Percentiles rank a stretch among this genome's conserved stretches.
Evolutionary conservation across 768 basidiomycete species (phyloP).

Genomic region (Chalciporus sphaerocephalus): DNA sequence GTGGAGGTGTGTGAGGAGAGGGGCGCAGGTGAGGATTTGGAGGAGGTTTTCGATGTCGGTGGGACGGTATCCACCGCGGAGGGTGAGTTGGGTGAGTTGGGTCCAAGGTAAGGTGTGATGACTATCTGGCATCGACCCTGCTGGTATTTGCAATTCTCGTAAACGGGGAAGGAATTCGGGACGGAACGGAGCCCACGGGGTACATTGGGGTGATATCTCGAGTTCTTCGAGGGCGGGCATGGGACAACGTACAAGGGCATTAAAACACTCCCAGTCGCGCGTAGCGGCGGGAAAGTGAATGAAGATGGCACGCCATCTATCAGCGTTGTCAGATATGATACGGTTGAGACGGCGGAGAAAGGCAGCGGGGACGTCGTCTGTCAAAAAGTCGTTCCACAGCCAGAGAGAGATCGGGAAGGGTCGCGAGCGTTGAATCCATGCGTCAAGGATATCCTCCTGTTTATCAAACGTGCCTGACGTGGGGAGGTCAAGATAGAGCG

Average conservation of each 20-base stretch:
- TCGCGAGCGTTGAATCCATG: slow-evolving; percentile 27
- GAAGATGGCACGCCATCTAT: slow-evolving; percentile 30
- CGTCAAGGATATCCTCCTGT: slow-evolving; percentile 23
- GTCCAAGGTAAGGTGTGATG: slow-evolving; percentile 32
- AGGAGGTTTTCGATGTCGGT: slow-evolving; percentile 26
- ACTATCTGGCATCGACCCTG: slow-evolving; percentile 30
- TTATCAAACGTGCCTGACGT: slow-evolving; percentile 20
- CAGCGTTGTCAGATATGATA: slow-evolving; percentile 19
- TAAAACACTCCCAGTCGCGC: slow-evolving; percentile 27
- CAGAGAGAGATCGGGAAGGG: slow-evolving; percentile 25
- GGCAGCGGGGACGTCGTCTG: slow-evolving; percentile 26
- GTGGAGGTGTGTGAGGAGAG: slow-evolving; percentile 28
- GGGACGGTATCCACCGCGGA: slow-evolving; percentile 28
- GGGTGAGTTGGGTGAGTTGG: slow-evolving; percentile 30
- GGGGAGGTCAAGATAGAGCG: slow-evolving; percentile 29
- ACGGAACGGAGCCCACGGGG: slow-evolving; percentile 29
- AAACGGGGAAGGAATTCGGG: slow-evolving; percentile 25
- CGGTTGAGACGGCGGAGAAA: slow-evolving; percentile 23
- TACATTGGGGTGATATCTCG: slow-evolving; percentile 31
- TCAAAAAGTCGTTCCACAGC: slow-evolving; percentile 32
- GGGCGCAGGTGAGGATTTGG: slow-evolving; percentile 22
- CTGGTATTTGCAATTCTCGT: slow-evolving; percentile 28
- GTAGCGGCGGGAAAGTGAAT: slow-evolving; percentile 28
- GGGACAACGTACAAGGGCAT: slow-evolving; percentile 19
- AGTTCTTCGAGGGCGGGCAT: slow-evolving; percentile 30